These are phyloP conservation scores for Claviceps humidiphila DNA, from an alignment of 2,329 filamentous ascomycete species.

Conservation along the genomic window DNA sequence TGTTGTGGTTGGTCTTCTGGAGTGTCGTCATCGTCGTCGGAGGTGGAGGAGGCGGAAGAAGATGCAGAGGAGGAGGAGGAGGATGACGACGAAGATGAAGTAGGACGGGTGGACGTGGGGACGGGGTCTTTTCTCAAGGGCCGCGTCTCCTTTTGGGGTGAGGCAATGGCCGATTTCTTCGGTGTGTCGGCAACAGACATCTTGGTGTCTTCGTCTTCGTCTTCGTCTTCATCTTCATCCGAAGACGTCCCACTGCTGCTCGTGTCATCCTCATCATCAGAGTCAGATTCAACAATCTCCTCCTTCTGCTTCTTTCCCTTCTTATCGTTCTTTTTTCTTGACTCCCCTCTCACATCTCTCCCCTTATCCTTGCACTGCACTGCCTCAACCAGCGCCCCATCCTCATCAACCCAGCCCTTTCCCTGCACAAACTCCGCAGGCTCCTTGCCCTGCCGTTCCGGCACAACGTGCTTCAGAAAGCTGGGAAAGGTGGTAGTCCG, in stretches of 20 bases:
- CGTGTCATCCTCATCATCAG: conserved; percentile 19
- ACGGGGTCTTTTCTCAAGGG: neutral
- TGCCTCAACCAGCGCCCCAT: conserved; percentile 61
- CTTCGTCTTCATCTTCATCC: conserved; percentile 19
- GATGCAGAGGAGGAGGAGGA: neutral
- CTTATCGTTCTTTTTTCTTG: conserved; percentile 9
- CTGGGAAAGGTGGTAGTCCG: conserved; percentile 71
- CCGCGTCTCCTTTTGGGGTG: neutral
- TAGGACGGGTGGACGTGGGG: neutral
- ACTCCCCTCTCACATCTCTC: neutral
- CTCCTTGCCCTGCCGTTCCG: conserved; percentile 21
- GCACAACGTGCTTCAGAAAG: conserved; percentile 50
- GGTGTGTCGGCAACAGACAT: neutral
- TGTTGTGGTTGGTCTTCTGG: neutral
- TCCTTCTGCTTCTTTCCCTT: conserved; percentile 7
- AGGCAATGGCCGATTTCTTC: neutral
- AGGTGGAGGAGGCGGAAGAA: neutral
- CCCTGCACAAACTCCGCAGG: conserved; percentile 61
- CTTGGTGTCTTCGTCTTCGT: neutral
- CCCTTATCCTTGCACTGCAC: conserved; percentile 19
- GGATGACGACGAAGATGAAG: neutral
- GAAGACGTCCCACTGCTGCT: conserved; percentile 27
- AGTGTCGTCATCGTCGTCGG: neutral
- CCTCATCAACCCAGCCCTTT: conserved; percentile 74
- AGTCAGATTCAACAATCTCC: neutral